Conservation (phyloP, 371 early-diverging fungal species). For the Syncephalastrum racemosum region DNA sequence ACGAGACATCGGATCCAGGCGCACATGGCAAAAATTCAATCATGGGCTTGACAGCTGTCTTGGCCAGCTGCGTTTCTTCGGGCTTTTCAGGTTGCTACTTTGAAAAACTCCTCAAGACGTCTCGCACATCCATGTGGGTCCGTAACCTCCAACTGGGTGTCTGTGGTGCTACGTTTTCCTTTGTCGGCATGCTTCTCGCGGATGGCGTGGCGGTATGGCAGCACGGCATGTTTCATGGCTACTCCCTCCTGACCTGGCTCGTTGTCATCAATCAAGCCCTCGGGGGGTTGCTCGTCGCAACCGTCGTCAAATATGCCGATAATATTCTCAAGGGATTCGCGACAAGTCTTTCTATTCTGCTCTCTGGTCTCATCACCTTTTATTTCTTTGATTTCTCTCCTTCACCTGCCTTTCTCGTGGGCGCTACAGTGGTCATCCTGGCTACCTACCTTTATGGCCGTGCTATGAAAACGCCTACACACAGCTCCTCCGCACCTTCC, state of each 20-base stretch:
- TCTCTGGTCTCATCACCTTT: slow-evolving; percentile 72
- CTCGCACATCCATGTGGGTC: slow-evolving; percentile 66
- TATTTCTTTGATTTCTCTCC: slow-evolving; percentile 76
- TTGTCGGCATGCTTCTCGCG: slow-evolving; percentile 62
- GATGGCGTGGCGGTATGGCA: slow-evolving; percentile 61
- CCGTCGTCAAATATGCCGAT: slow-evolving; percentile 90
- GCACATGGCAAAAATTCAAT: slow-evolving; percentile 33
- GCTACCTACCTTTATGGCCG: slow-evolving; percentile 64
- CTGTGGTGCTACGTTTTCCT: slow-evolving; percentile 60
- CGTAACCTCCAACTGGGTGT: slow-evolving; percentile 78
- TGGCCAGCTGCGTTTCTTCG: slow-evolving; percentile 65
- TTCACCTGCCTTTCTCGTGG: slow-evolving; percentile 67
- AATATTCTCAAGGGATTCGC: slow-evolving; percentile 89
- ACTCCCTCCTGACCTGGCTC: slow-evolving; percentile 68
- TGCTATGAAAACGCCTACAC: neutral
- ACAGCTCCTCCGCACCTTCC: no score
- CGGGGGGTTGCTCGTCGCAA: slow-evolving; percentile 83
- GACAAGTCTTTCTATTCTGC: slow-evolving; percentile 85
- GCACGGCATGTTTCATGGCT: slow-evolving; percentile 78
- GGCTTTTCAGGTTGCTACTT: slow-evolving; percentile 76
- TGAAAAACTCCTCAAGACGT: slow-evolving; percentile 68
- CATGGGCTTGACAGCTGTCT: slow-evolving; percentile 62
- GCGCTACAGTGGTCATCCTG: slow-evolving; percentile 62
- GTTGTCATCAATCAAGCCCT: slow-evolving; percentile 80
- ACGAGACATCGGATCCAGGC: slow-evolving; percentile 25